phyloP scores from a whole-genome alignment of 2,329 filamentous ascomycete species.

The Nigrospora oryzae region DNA sequence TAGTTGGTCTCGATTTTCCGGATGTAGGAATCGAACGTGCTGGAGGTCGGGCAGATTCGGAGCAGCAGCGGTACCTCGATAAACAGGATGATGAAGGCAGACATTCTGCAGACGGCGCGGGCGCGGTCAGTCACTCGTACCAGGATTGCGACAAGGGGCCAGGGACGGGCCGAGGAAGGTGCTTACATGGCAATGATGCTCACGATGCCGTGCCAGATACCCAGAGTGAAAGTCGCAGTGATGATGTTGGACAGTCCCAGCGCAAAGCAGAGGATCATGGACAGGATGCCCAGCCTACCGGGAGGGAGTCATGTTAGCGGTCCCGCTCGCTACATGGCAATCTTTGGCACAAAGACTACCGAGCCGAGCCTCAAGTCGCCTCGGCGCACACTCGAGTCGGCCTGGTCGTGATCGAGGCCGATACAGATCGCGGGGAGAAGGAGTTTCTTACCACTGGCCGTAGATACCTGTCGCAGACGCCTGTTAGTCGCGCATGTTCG shows the following conservation, averaged over 20 bases:
- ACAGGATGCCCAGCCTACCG: slow-evolving; percentile 57
- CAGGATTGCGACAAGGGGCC: neutral
- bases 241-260: slow-evolving; percentile 63
- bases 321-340: neutral
- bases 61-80: slow-evolving; percentile 89
- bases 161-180: neutral
- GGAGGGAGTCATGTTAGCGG: slow-evolving; percentile 9
- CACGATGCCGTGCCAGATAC: slow-evolving; percentile 35
- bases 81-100: slow-evolving; percentile 68
- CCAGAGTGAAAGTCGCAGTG: slow-evolving; percentile 27
- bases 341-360: neutral
- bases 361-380: neutral
- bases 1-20: slow-evolving; percentile 93
- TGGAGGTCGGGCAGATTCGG: slow-evolving; percentile 92
- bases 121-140: neutral
- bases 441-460: slow-evolving; percentile 58
- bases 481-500: slow-evolving; percentile 20
- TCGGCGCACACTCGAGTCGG: too few relatives aligned
- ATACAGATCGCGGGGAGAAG: neutral
- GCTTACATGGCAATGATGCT: slow-evolving; percentile 46
- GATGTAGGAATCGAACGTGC: slow-evolving; percentile 80
- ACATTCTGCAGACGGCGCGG: slow-evolving; percentile 40
- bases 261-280: slow-evolving; percentile 63
- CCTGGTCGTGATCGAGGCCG: neutral
- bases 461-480: slow-evolving; percentile 51